Conservation (phyloP, 352 stramenopile species). For the Discostella stelligera region DNA sequence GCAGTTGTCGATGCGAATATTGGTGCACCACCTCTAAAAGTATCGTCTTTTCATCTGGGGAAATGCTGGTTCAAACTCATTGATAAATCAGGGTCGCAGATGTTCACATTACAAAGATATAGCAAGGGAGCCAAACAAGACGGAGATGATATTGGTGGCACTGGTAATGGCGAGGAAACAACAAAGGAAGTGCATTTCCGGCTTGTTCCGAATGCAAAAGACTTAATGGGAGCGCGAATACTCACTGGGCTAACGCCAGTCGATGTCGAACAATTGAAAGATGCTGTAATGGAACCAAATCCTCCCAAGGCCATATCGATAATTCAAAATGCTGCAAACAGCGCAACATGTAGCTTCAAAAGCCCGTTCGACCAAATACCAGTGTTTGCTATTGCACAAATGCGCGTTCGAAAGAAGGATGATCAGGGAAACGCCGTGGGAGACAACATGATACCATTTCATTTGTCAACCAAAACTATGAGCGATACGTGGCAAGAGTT, state of each 20-base stretch:
- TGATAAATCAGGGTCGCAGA: conserved; percentile 11
- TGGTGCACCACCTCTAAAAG: conserved; percentile 31
- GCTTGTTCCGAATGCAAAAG: conserved; percentile 50
- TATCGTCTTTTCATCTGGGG: conserved; percentile 48
- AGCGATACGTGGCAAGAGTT: conserved; percentile 45
- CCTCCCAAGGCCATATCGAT: conserved; percentile 27
- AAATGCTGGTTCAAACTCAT: conserved; percentile 55
- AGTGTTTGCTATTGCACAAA: conserved; percentile 52
- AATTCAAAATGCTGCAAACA: conserved; percentile 32
- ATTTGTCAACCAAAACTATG: conserved; percentile 53
- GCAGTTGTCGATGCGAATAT: conserved; percentile 35
- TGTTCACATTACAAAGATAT: conserved; percentile 40
- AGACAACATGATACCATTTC: conserved; percentile 44
- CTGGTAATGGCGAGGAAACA: conserved; percentile 4
- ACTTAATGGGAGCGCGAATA: conserved; percentile 52
- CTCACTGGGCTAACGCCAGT: conserved; percentile 36
- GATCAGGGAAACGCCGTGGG: conserved; percentile 27
- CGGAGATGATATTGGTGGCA: neutral
- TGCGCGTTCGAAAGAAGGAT: conserved; percentile 50
- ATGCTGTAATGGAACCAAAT: conserved; percentile 32
- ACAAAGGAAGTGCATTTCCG: conserved; percentile 36
- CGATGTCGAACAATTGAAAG: conserved; percentile 39
- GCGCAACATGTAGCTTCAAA: conserved; percentile 25
- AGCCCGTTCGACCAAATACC: conserved; percentile 47
- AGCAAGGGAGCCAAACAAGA: conserved; percentile 8